phyloP scores from a whole-genome alignment of 495 filamentous ascomycete species.

The Chaetomium tenue region DNA sequence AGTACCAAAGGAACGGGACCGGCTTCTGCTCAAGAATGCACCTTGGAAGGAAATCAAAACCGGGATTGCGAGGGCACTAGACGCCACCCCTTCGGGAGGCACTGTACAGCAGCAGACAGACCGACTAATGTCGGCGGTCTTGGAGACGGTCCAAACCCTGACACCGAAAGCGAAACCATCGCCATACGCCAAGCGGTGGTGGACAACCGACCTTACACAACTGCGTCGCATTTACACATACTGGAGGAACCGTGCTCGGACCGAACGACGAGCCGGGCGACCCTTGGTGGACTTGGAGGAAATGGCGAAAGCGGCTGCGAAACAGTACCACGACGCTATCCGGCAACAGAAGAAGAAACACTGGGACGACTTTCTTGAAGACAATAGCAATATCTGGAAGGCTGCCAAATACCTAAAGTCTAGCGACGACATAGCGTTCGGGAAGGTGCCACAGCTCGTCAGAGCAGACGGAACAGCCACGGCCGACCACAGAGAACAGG shows the following conservation, averaged over 20 bases:
- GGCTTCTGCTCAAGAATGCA: slow-evolving; percentile 19
- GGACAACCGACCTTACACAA: slow-evolving; percentile 4
- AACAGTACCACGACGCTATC: slow-evolving; percentile 3
- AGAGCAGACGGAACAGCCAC: not conserved
- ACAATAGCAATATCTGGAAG: not conserved
- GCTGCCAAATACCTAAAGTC: slow-evolving; percentile 3
- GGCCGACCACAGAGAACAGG: slow-evolving; percentile 6
- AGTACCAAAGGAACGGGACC: not conserved
- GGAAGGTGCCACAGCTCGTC: not conserved
- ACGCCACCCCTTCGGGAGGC: slow-evolving; percentile 3
- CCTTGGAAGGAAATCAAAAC: slow-evolving; percentile 15
- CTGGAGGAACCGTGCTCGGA: not conserved
- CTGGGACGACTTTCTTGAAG: not conserved
- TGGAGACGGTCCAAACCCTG: slow-evolving; percentile 10
- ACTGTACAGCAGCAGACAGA: slow-evolving; percentile 21
- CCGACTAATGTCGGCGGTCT: slow-evolving; percentile 17
- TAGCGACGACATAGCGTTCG: not conserved
- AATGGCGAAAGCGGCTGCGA: not conserved
- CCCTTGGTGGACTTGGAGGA: not conserved
- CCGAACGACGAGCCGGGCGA: not conserved
- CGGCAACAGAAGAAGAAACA: slow-evolving; percentile 8
- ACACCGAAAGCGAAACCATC: slow-evolving; percentile 19
- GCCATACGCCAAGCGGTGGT: slow-evolving; percentile 22
- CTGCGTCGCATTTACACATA: not conserved
- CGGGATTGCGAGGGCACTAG: not conserved